A percentile compares a stretch with the other conserved stretches of the same genome.
phyloP scores from a whole-genome alignment of 805 yeast genomes.

The Wickerhamiella azyma region DNA sequence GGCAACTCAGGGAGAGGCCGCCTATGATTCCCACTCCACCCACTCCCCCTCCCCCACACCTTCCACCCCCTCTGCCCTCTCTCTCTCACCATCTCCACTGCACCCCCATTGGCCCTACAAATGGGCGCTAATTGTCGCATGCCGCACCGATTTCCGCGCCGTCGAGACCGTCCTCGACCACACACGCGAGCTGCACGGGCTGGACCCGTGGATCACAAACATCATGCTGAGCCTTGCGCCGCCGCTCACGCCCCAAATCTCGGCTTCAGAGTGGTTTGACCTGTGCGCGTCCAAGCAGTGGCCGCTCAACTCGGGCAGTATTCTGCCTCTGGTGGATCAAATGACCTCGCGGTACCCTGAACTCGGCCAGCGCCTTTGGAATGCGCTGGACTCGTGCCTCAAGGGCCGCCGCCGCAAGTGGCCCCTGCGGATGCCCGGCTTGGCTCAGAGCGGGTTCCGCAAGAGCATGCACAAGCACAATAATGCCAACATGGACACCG shows the following conservation, averaged over 20 bases:
- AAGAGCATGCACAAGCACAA: not conserved
- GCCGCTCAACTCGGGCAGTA: constrained; percentile 9
- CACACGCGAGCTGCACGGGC: constrained; percentile 8
- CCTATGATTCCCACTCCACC: too few relatives aligned
- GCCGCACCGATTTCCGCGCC: constrained; percentile 6
- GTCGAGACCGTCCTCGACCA: constrained; percentile 9
- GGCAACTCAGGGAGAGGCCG: too few relatives aligned
- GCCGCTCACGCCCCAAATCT: constrained; percentile 10
- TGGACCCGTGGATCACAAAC: constrained; percentile 10
- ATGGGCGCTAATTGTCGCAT: constrained; percentile 10
- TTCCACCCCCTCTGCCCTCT: too few relatives aligned
- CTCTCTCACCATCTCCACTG: not conserved
- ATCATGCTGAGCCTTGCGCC: constrained; percentile 12
- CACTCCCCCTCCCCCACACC: too few relatives aligned
- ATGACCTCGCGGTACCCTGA: constrained; percentile 2
- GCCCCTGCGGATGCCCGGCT: not conserved
- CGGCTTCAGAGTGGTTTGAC: constrained; percentile 12
- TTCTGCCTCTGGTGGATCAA: constrained; percentile 3
- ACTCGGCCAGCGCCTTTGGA: not conserved
- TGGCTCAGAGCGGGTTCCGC: not conserved
- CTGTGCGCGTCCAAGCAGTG: constrained; percentile 13
- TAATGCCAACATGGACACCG: not conserved
- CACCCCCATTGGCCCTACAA: constrained; percentile 3
- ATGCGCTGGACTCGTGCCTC: not conserved
- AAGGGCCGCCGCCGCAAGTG: not conserved